Evolutionary conservation across 345 rosid species (phyloP).

Genomic region (Luvunga scandens): DNA sequence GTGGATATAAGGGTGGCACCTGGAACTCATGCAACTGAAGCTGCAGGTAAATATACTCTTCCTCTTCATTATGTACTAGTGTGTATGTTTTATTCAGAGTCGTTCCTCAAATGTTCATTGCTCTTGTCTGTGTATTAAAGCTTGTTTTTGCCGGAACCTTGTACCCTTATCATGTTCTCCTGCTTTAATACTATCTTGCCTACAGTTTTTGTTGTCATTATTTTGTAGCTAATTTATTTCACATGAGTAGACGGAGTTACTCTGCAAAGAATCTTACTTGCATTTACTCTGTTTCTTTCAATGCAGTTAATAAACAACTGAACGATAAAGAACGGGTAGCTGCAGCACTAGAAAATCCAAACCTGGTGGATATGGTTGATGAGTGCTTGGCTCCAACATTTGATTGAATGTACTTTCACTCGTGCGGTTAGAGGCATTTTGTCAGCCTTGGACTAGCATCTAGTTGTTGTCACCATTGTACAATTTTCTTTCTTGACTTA

Average conservation of each 20-base stretch:
- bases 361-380: constrained; percentile 84
- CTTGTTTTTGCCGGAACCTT: background rate
- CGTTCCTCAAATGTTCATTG: background rate
- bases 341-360: constrained; percentile 92
- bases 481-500: background rate
- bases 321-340: constrained; percentile 95
- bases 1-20: constrained; percentile 91
- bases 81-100: background rate
- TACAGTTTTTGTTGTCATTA: background rate
- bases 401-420: constrained; percentile 28
- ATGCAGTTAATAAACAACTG: constrained; percentile 88
- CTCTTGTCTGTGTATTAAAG: background rate
- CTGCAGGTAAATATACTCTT: constrained; percentile 52
- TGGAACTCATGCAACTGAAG: constrained; percentile 93
- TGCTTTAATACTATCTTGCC: background rate
- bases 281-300: background rate
- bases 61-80: background rate
- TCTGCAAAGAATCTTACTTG: background rate
- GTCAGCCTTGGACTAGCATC: background rate
- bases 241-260: background rate
- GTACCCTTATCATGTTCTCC: background rate
- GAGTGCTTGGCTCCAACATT: constrained; percentile 73
- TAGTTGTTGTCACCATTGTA: background rate
- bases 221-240: background rate
- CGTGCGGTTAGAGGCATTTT: background rate